Evolutionary conservation across 2,329 filamentous ascomycete genomes (phyloP).

Genomic region (Paracoccidioides lutzii): DNA sequence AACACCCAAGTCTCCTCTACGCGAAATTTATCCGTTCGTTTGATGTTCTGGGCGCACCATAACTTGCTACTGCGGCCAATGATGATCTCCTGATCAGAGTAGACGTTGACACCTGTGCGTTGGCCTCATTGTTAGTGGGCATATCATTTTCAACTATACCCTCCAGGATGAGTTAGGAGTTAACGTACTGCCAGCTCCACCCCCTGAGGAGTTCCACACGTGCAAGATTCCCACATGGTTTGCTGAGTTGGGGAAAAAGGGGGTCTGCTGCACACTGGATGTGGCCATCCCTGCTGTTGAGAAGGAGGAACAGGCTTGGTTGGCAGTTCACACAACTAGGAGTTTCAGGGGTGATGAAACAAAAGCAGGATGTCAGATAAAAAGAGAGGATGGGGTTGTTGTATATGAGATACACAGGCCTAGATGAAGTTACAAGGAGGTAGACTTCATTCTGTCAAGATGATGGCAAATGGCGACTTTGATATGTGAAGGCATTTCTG

Average conservation of each 20-base stretch:
- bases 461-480: not conserved
- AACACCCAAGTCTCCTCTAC: not conserved
- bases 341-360: not conserved
- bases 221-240: conserved; percentile 8
- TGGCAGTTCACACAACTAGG: not conserved
- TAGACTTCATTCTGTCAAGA: not conserved
- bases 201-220: conserved; percentile 2
- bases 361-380: not conserved
- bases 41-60: conserved; percentile 6
- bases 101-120: conserved; percentile 5
- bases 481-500: not conserved
- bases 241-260: not conserved
- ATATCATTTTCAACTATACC: not conserved
- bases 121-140: not conserved
- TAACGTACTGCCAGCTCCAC: not conserved
- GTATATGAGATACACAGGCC: not conserved
- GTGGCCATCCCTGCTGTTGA: not conserved
- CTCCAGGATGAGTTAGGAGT: not conserved
- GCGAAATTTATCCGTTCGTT: not conserved
- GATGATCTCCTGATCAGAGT: conserved; percentile 9
- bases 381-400: not conserved
- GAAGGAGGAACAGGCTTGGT: not conserved
- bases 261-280: too few relatives aligned
- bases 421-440: not conserved
- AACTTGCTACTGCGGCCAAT: conserved; percentile 9